Conservation (phyloP, 495 filamentous ascomycete genomes). For the Amniculicola lignicola region DNA sequence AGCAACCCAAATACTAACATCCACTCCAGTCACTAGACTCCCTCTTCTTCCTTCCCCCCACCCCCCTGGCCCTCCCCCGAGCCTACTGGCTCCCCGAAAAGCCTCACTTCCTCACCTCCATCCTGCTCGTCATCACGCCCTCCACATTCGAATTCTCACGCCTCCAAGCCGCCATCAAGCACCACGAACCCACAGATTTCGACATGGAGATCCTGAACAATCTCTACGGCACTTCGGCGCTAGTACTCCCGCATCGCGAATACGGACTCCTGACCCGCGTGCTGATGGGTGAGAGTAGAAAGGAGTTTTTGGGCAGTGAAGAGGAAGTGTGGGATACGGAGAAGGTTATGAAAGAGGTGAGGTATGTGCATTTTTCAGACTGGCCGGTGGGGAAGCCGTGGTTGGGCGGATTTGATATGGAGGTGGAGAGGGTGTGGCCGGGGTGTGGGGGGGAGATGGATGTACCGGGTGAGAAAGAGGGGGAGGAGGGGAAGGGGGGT, state of each 20-base stretch:
- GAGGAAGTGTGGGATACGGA: constrained; percentile 28
- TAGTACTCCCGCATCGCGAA: constrained; percentile 23
- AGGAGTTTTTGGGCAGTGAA: constrained; percentile 18
- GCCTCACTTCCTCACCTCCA: constrained; percentile 55
- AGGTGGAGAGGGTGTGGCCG: neutral
- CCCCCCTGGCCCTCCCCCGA: constrained; percentile 61
- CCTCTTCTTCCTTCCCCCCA: constrained; percentile 64
- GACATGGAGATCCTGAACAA: constrained; percentile 53
- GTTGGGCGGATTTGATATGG: neutral
- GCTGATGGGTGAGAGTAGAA: constrained; percentile 12
- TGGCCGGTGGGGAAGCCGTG: constrained; percentile 32
- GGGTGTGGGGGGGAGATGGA: neutral
- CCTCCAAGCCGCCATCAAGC: constrained; percentile 38
- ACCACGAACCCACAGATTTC: constrained; percentile 47
- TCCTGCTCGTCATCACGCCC: constrained; percentile 64
- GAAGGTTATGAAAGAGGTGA: constrained; percentile 23
- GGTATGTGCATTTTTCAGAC: constrained; percentile 32
- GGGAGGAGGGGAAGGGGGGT: too few species aligned
- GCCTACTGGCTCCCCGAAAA: constrained; percentile 68
- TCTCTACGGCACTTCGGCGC: constrained; percentile 12
- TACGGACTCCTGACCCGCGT: constrained; percentile 29
- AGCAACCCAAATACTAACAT: too few species aligned
- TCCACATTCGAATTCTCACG: constrained; percentile 39
- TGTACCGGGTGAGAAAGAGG: too few species aligned
- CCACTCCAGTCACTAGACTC: constrained; percentile 63